Evolutionary conservation across 352 stramenopile species (phyloP).

Genomic region (Phytopythium vexans): DNA sequence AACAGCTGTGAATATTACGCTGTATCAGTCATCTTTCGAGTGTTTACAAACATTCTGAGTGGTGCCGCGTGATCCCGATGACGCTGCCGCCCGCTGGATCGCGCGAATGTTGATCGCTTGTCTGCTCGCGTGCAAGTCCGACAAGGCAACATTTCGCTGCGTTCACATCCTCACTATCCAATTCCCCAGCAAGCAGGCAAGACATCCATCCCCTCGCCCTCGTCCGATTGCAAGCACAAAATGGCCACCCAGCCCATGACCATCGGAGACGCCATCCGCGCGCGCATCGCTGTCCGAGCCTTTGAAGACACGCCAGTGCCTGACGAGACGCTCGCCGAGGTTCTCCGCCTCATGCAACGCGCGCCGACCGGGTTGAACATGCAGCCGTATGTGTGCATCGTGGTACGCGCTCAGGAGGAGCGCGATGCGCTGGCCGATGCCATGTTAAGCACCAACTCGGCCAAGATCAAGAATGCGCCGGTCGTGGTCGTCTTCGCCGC

Average conservation of each 20-base stretch:
- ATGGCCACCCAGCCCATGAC: neutral
- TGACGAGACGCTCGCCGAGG: constrained; percentile 45
- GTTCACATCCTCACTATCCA: too few species aligned
- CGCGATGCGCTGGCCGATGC: constrained; percentile 46
- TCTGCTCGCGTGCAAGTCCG: too few species aligned
- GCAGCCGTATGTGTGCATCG: constrained; percentile 57
- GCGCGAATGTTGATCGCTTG: too few species aligned
- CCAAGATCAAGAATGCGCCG: constrained; percentile 60
- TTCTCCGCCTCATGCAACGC: constrained; percentile 60
- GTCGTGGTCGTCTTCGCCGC: constrained; percentile 68
- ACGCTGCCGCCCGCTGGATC: too few species aligned
- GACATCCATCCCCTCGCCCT: too few species aligned
- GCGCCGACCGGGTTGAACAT: constrained; percentile 73
- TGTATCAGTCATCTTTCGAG: too few species aligned
- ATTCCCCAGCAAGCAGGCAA: too few species aligned
- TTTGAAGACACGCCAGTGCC: constrained; percentile 32
- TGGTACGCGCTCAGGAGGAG: constrained; percentile 48
- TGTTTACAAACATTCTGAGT: too few species aligned
- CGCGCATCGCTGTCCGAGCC: constrained; percentile 19
- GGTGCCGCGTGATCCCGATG: too few species aligned
- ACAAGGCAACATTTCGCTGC: too few species aligned
- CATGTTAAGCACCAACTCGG: constrained; percentile 58
- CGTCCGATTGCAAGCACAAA: too few species aligned
- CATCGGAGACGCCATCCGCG: constrained; percentile 9
- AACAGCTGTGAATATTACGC: too few species aligned